Evolutionary conservation across 805 yeast species (phyloP), one percentile per base, ranked within the genome.

Genomic region (Candida hungchunana): DNA sequence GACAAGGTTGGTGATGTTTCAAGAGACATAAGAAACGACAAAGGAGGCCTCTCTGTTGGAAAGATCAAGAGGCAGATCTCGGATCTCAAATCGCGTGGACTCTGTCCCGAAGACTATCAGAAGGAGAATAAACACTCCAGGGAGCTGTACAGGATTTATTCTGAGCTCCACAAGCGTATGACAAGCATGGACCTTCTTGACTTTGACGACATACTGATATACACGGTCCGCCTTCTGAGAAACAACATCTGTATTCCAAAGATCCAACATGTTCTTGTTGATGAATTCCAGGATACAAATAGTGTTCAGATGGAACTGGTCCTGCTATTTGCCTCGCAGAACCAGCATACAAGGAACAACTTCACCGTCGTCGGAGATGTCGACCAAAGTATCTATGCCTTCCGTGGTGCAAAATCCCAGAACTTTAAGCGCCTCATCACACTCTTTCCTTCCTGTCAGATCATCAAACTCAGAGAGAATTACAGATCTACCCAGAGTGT

Each of bases 331-430:
- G 67, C 79, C 0, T 51, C 53, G 10, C 64, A 64, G 39, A 64
- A 71, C 26, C 50, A 58, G 4, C 56, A 60, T 14, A 34, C 53
- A 14, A 67, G 65, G 24, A 55, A 76, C 42, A 79, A 79, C 39
- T 71, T 90, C 7, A 85, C 97, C 0, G 79, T 88, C 1, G 97
- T 90, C 2, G 98, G 98, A 1, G 98, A 90, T 54, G 96, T 96
- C 0, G 96, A 93, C 58, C 98, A 90, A 59, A 81, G 95, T 52
- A 90, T 90, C 16, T 90, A 93, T 56, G 87, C 82, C 0, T 90
- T 90, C 48, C 66, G 97, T 42, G 78, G 81, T 50, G 97, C 97
- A 0, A 77, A 77, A 23, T 67, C 81, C 1, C 62, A 66, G 13
- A 88, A 84, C 49, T 85, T 89, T 48, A 60, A 61, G 26, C 63